Conservation (phyloP, 805 yeast genomes). For the Kodamaea laetipori region DNA sequence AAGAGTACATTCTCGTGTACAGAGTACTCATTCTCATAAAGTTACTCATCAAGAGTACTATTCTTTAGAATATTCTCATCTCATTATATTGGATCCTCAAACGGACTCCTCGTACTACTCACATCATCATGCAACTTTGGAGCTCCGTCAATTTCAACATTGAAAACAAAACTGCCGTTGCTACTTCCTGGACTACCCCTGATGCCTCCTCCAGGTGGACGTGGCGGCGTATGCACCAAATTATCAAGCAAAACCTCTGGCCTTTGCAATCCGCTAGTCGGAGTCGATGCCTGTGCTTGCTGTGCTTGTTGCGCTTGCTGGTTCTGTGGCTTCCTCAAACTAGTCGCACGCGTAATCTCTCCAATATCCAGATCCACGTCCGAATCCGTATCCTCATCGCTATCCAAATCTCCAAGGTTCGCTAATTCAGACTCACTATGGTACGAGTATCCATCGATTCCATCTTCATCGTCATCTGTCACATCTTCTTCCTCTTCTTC, state of each 20-base stretch:
- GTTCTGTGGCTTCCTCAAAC: constrained; percentile 23
- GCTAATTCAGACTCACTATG: constrained; percentile 4
- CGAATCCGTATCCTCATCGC: constrained; percentile 21
- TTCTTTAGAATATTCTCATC: too few relatives aligned
- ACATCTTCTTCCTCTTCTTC: constrained; percentile 44
- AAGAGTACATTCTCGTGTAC: too few relatives aligned
- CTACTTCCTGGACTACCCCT: constrained; percentile 9
- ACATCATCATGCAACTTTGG: constrained; percentile 12
- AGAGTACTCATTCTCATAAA: too few relatives aligned
- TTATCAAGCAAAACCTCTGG: constrained; percentile 5
- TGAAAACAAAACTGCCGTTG: constrained; percentile 27
- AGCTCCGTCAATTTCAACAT: constrained; percentile 32
- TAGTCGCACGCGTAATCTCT: constrained; percentile 45
- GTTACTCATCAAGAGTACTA: too few relatives aligned
- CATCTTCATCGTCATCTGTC: constrained; percentile 20
- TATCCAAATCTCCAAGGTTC: constrained; percentile 2
- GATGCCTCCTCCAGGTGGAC: too few relatives aligned
- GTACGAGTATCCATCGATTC: constrained; percentile 8
- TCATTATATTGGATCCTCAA: constrained; percentile 28
- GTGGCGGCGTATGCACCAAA: constrained; percentile 6
- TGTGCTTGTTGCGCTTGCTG: neutral
- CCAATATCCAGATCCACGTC: constrained; percentile 51
- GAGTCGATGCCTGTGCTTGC: neutral
- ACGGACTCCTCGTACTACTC: constrained; percentile 30
- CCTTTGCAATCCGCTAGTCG: neutral